phyloP scores from a whole-genome alignment of 371 early-diverging fungal genomes.

The Paraphysoderma sedebokerense region DNA sequence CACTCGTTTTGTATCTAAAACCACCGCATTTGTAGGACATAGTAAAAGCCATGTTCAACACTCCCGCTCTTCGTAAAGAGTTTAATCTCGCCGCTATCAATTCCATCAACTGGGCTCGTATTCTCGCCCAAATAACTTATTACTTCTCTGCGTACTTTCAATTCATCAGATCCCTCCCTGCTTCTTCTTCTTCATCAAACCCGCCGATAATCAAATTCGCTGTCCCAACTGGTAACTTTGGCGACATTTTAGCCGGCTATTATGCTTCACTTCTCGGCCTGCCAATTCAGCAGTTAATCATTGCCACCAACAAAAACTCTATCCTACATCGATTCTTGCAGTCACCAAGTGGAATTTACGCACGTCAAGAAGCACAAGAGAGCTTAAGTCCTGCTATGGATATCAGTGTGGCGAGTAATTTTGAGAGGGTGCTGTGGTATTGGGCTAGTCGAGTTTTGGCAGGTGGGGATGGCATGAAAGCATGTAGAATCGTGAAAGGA shows the following conservation, averaged over 20 bases:
- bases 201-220: constrained; percentile 32
- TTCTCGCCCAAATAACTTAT: constrained; percentile 86
- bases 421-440: constrained; percentile 90
- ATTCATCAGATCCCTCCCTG: constrained; percentile 3
- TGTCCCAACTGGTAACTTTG: constrained; percentile 98
- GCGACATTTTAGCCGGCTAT: constrained; percentile 89
- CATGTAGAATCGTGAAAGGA: constrained; percentile 11
- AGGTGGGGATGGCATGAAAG: constrained; percentile 11
- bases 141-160: constrained; percentile 84
- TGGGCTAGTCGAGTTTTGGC: constrained; percentile 41
- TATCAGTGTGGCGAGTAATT: constrained; percentile 85
- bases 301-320: constrained; percentile 92
- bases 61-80: constrained; percentile 48
- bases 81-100: constrained; percentile 87
- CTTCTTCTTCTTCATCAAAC: constrained; percentile 4
- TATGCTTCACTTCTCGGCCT: constrained; percentile 84
- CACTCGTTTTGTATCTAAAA: background rate
- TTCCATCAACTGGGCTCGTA: constrained; percentile 98
- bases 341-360: constrained; percentile 70
- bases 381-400: constrained; percentile 96
- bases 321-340: constrained; percentile 87
- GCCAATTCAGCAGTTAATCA: constrained; percentile 56
- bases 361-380: constrained; percentile 27
- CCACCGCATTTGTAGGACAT: constrained; percentile 46
- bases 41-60: constrained; percentile 76